Percentiles rank a stretch among this genome's conserved stretches.
Evolutionary conservation across 352 stramenopile genomes (phyloP).

Genomic region (Phytophthora sp.): DNA sequence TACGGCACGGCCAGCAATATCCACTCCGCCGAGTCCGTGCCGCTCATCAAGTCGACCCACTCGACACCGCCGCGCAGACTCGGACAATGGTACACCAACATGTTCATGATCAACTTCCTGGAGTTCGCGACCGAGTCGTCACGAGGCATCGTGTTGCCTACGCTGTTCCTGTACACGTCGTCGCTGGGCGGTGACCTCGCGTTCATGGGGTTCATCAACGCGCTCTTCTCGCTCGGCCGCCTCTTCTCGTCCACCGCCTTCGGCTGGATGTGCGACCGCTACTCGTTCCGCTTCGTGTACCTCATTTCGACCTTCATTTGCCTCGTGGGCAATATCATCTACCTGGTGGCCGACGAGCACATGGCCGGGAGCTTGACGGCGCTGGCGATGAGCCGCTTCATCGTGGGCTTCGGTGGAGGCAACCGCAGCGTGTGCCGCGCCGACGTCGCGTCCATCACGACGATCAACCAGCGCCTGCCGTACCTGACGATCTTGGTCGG

Average conservation of each 20-base stretch:
- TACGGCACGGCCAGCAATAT: slow-evolving; percentile 8
- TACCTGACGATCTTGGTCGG: slow-evolving; percentile 75
- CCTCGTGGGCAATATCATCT: slow-evolving; percentile 73
- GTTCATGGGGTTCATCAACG: slow-evolving; percentile 79
- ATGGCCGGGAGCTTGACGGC: slow-evolving; percentile 59
- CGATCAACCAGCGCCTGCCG: slow-evolving; percentile 70
- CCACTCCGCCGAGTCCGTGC: slow-evolving; percentile 9
- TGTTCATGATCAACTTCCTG: slow-evolving; percentile 83
- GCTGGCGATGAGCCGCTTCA: slow-evolving; percentile 62
- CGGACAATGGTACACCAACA: slow-evolving; percentile 68
- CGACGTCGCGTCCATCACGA: slow-evolving; percentile 72
- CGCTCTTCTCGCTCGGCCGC: slow-evolving; percentile 71
- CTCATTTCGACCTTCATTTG: slow-evolving; percentile 75
- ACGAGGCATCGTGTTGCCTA: slow-evolving; percentile 74
- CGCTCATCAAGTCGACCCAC: slow-evolving; percentile 35
- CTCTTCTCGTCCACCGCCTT: slow-evolving; percentile 79
- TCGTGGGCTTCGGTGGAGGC: slow-evolving; percentile 74
- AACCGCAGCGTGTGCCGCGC: slow-evolving; percentile 79
- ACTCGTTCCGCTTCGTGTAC: slow-evolving; percentile 82
- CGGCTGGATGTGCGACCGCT: slow-evolving; percentile 83
- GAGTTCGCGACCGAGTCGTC: slow-evolving; percentile 80
- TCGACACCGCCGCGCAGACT: slow-evolving; percentile 41
- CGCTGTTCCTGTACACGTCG: slow-evolving; percentile 80
- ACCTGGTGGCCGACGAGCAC: slow-evolving; percentile 67
- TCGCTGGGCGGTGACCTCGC: slow-evolving; percentile 72